A percentile compares a stretch with the other conserved stretches of the same genome.
Evolutionary conservation across 306 rosid genomes (phyloP).

Genomic region (Gastrolobium villosum): DNA sequence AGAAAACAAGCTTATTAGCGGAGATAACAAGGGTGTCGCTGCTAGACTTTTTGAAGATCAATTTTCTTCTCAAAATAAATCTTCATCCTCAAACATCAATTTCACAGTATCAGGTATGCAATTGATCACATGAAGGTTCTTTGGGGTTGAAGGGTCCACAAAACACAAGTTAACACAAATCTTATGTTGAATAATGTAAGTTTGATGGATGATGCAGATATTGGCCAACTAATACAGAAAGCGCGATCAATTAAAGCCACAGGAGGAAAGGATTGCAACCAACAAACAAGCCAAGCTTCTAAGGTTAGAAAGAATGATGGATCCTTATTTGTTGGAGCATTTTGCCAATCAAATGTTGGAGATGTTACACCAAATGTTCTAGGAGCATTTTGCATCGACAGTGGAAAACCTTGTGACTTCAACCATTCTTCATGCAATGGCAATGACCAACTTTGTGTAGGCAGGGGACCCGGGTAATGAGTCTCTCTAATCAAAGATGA

Average conservation of each 20-base stretch:
- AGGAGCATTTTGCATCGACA: constrained; percentile 84
- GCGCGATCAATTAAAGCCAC: constrained; percentile 68
- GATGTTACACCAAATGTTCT: constrained; percentile 87
- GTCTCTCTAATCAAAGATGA: constrained; percentile 7
- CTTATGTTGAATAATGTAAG: not conserved
- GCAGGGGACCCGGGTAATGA: constrained; percentile 84
- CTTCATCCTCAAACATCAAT: constrained; percentile 38
- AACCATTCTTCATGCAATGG: constrained; percentile 83
- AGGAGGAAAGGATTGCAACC: constrained; percentile 64
- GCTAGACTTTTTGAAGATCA: constrained; percentile 86
- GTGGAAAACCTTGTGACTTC: constrained; percentile 79
- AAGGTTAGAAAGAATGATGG: constrained; percentile 83
- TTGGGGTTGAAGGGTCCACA: too few relatives aligned
- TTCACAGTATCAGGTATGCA: constrained; percentile 50
- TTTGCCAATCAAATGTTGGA: constrained; percentile 95
- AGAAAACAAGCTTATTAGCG: constrained; percentile 80
- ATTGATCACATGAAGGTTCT: too few relatives aligned
- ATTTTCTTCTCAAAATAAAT: constrained; percentile 49
- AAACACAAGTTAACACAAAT: too few relatives aligned
- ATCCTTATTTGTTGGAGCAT: constrained; percentile 80
- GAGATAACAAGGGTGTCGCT: constrained; percentile 92
- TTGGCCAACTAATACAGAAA: constrained; percentile 50
- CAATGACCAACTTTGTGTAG: constrained; percentile 73
- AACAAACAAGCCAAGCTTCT: constrained; percentile 59
- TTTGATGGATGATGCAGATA: constrained; percentile 47